Base-by-base conservation (phyloP, 2,329 filamentous ascomycete genomes). In the Fusarium sp. region DNA sequence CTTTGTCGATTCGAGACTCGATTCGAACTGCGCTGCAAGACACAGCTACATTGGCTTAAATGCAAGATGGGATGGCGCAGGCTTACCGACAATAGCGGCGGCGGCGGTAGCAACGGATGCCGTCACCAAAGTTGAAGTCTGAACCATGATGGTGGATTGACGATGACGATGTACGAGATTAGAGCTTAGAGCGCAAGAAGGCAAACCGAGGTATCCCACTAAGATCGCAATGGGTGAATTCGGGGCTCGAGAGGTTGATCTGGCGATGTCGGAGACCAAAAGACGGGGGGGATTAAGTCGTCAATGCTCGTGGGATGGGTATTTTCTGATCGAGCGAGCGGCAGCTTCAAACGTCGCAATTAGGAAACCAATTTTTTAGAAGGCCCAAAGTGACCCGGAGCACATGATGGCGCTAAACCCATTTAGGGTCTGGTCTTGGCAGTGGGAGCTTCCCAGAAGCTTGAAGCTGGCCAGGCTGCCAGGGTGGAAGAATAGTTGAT, bases 21-120 rank as follows among this genome's bases (percentile, higher is more conserved):
- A 49, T 47, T 8, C 17, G 24, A 36, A 17, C 24, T 63, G 22
- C 13, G 42, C 34, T 47, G 42, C 19, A 60, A 22, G 28, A 39
- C 36, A 24, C 53, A 44, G 45, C 51, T 28, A 33, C 38, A 34
- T 34, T 31, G 33, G 11, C 52, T 24, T 28, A 14, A 15, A 34
- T 22, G 22, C 15, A 26, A 14, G 15, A 43, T 42, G n/a, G 21
- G 34, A 61, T 46, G 56, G 62, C 54, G 47, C 39, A 44, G 58
- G 68, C 71, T 76, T 84, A 91, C 89, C 88, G 73, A 89, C 75
- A 56, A 89, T 68, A 69, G 87, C 88, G 53, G 88, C 87, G 59
- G 87, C 87, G 70, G 87, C 80, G 50, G 87, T 88, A 76, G 87
- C 88, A 76, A 88, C 84, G 59, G 87, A 87, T 78, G 88, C 86